Evolutionary conservation across 495 filamentous ascomycete genomes (phyloP).

Genomic region (Neurospora sp.): DNA sequence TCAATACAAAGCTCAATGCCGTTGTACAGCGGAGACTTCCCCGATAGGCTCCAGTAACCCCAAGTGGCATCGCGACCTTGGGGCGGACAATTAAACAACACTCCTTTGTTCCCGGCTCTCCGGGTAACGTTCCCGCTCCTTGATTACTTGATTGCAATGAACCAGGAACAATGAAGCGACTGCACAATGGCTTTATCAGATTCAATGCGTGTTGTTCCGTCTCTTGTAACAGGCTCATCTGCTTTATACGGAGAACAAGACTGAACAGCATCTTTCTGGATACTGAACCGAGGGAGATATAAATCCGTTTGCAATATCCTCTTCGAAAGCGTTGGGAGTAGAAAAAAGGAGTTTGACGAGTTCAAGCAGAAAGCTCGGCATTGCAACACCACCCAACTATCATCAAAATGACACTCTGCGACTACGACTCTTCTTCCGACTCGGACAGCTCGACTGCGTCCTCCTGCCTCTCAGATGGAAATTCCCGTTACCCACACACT

Average conservation of each 20-base stretch:
- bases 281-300: background rate
- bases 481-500: background rate
- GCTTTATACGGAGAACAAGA: background rate
- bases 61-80: background rate
- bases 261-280: background rate
- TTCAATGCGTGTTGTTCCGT: background rate
- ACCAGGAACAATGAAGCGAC: background rate
- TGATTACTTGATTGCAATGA: background rate
- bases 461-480: background rate
- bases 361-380: background rate
- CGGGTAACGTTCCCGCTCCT: background rate
- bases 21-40: background rate
- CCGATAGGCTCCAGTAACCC: background rate
- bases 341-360: too few relatives aligned
- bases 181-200: background rate
- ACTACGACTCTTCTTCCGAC: background rate
- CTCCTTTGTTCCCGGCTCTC: background rate
- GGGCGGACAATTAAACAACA: background rate
- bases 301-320: background rate
- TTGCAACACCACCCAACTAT: background rate
- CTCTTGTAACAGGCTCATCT: background rate
- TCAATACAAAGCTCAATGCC: background rate
- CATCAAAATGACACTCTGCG: background rate
- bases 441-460: background rate
- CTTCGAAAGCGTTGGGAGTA: background rate